These are phyloP conservation scores for Prototheca cutis DNA, from an alignment of 163 green algal genomes.

Conservation along the genomic window DNA sequence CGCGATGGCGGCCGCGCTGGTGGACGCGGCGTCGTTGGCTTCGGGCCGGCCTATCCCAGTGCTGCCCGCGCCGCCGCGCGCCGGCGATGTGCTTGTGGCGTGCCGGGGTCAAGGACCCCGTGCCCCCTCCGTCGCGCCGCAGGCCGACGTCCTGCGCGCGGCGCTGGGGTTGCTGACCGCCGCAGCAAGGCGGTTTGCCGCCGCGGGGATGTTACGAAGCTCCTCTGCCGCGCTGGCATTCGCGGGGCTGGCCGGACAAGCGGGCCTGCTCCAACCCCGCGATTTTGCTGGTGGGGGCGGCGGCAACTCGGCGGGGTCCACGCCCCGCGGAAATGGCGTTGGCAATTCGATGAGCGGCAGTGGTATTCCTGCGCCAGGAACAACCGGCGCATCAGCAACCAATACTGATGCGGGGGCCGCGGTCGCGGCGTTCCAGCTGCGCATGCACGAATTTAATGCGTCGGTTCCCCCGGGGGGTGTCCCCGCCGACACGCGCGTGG, in stretches of 20 bases:
- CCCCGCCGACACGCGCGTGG: constrained; percentile 7
- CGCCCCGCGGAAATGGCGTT: too few relatives aligned
- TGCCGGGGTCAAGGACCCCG: constrained; percentile 6
- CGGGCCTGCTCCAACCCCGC: not conserved
- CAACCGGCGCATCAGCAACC: too few relatives aligned
- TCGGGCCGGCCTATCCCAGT: constrained; percentile 49
- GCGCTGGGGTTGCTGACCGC: constrained; percentile 36
- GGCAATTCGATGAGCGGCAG: too few relatives aligned
- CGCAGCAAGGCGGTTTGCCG: constrained; percentile 15
- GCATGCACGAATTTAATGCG: constrained; percentile 60
- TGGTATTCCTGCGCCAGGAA: too few relatives aligned
- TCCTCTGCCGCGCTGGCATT: constrained; percentile 18
- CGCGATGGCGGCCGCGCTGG: constrained; percentile 50
- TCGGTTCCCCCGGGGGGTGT: constrained; percentile 48
- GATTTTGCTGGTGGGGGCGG: not conserved
- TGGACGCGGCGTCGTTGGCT: constrained; percentile 51
- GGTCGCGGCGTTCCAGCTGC: constrained; percentile 28
- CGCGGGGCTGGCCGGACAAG: constrained; percentile 4
- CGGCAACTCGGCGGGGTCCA: too few relatives aligned
- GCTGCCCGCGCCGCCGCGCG: constrained; percentile 42
- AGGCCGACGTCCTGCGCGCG: constrained; percentile 49
- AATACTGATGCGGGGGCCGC: not conserved
- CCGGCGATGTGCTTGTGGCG: constrained; percentile 44
- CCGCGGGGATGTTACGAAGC: not conserved
- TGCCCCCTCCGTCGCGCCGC: constrained; percentile 10